Evolutionary conservation across 2,329 filamentous ascomycete species (phyloP), one percentile per base, ranked within the genome.

Genomic region (Metarhizium rileyi): DNA sequence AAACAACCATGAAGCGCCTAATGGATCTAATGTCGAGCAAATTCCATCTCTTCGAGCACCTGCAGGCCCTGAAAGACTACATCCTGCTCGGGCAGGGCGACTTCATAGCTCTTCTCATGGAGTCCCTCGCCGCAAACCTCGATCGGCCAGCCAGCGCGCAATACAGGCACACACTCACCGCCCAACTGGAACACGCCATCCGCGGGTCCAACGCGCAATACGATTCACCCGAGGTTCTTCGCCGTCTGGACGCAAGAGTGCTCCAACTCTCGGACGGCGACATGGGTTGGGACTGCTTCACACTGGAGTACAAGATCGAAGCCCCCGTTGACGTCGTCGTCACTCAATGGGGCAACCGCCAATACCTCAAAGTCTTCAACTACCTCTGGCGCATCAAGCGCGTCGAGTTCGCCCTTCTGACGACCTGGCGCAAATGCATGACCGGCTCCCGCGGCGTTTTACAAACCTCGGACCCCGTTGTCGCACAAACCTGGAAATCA

Each of bases 281-380:
- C 60, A 97, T 96, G 48, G 93, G 93, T 46, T 98, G 93, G 93
- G 93, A 98, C 63, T 95, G 94, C 63, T 98, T 98, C 69, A 98
- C 93, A 0, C 80, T 98, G 8, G 94, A 98, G 65, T 98, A 98
- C 71, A 96, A 97, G 66, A 93, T 98, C 57, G 90, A 95, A 64
- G 87, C 91, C 2, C 93, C 93, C 0, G 87, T 96, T 23, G 93
- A 98, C 63, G 93, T 98, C 26, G 90, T 98, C 44, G 90, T 98
- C 36, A 97, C 91, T 0, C 89, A 94, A 40, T 96, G 90, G 81
- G 90, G 90, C 43, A 91, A 87, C 56, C 87, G 91, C 22, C 91
- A 98, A 64, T 98, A 98, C 64, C 83, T 98, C 59, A 97, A 97
- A 64, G 89, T 98, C 9, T 98, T 98, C 78, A 98, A 98, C 68